Percentiles rank a stretch among this genome's conserved stretches.
Conservation (phyloP, 139 green algal genomes). For the Ettlia oleoabundans region DNA sequence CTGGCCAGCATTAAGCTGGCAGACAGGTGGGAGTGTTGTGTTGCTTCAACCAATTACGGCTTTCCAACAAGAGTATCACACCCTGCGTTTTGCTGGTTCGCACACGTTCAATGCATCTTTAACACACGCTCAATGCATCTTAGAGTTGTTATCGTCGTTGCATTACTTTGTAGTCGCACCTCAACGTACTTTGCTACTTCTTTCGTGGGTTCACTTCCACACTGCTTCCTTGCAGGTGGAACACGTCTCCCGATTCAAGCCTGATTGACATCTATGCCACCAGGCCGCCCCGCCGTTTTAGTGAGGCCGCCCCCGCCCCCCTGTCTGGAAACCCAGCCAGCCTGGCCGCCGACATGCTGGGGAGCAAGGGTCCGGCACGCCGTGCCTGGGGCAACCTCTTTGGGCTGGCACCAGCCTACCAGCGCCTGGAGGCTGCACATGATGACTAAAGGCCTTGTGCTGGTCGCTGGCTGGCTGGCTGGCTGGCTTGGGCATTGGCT, state of each 20-base stretch:
- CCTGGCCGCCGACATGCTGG: neutral
- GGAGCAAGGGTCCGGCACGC: neutral
- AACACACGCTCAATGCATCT: too few species aligned
- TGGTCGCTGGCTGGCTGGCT: neutral
- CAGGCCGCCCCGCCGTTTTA: neutral
- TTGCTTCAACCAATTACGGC: too few species aligned
- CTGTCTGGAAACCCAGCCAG: too few species aligned
- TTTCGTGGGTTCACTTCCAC: too few species aligned
- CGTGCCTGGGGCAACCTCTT: slow-evolving; percentile 3
- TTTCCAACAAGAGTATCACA: too few species aligned
- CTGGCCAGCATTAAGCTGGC: slow-evolving; percentile 5
- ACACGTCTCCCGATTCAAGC: neutral
- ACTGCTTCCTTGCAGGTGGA: slow-evolving; percentile 12
- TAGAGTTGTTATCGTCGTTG: too few species aligned
- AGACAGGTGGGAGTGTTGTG: neutral
- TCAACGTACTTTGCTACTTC: too few species aligned
- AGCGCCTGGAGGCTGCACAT: neutral
- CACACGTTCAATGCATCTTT: too few species aligned
- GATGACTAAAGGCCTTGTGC: neutral
- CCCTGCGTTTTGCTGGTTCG: too few species aligned
- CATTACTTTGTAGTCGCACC: too few species aligned
- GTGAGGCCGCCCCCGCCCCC: neutral
- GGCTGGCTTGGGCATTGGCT: too few species aligned
- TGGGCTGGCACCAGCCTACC: slow-evolving; percentile 1
- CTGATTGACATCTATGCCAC: slow-evolving; percentile 13